Evolutionary conservation across 148 eudicot species (phyloP).

Genomic region (Rheum nobile): DNA sequence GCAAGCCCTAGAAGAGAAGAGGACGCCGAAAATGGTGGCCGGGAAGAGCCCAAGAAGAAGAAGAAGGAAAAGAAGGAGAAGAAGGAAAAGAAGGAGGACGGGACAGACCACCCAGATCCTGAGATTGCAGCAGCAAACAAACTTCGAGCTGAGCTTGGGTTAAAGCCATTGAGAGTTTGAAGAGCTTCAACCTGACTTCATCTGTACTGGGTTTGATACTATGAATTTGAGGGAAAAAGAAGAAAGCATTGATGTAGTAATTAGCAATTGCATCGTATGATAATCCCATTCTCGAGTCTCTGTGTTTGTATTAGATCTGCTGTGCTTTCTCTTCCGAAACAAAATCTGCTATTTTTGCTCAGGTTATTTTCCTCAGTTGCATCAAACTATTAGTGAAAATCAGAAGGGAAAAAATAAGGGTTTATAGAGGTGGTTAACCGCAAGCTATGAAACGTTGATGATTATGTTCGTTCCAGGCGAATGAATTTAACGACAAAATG

Average conservation of each 20-base stretch:
- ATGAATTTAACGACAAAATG: too few species aligned
- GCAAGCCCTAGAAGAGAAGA: conserved; percentile 69
- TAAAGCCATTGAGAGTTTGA: conserved; percentile 45
- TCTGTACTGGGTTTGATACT: background rate
- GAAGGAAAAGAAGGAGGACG: conserved; percentile 77
- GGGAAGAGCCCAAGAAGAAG: conserved; percentile 46
- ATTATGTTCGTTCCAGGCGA: too few species aligned
- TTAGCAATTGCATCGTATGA: background rate
- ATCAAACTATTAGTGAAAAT: background rate
- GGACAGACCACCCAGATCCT: conserved; percentile 92
- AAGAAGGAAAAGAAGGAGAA: conserved; percentile 39
- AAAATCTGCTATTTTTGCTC: background rate
- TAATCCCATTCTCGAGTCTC: background rate
- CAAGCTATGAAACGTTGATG: too few species aligned
- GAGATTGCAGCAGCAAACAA: conserved; percentile 84
- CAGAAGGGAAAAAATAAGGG: too few species aligned
- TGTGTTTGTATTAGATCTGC: background rate
- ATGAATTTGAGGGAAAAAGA: background rate
- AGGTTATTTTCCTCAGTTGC: background rate
- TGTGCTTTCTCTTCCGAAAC: background rate
- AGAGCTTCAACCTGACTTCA: background rate
- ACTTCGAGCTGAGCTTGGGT: conserved; percentile 58
- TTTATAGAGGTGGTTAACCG: too few species aligned
- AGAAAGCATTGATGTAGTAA: conserved; percentile 11
- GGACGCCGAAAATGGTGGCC: conserved; percentile 18